A percentile compares a stretch with the other conserved stretches of the same genome.
Conservation (phyloP, 495 filamentous ascomycete species). For the Physcia stellaris region DNA sequence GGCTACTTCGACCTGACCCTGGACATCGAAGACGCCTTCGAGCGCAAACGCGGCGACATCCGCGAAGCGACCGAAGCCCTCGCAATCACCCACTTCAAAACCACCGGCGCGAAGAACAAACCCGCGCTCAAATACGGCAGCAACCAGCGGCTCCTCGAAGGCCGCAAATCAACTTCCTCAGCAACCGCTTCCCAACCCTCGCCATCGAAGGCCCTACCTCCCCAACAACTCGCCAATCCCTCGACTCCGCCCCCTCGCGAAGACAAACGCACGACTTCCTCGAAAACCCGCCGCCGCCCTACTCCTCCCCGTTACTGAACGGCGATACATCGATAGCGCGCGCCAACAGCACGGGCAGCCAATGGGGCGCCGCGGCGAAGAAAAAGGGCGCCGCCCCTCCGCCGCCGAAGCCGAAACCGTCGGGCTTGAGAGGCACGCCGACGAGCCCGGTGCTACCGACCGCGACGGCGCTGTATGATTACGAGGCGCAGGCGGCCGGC, state of each 20-base stretch:
- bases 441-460: slow-evolving; percentile 43
- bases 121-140: slow-evolving; percentile 35
- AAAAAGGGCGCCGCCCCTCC: slow-evolving; percentile 74
- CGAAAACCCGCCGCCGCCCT: slow-evolving; percentile 59
- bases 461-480: slow-evolving; percentile 81
- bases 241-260: slow-evolving; percentile 16
- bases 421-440: slow-evolving; percentile 50
- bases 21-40: slow-evolving; percentile 82
- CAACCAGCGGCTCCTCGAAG: slow-evolving; percentile 25
- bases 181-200: slow-evolving; percentile 15
- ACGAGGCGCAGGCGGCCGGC: slow-evolving; percentile 87
- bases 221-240: slow-evolving; percentile 4
- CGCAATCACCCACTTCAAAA: slow-evolving; percentile 72
- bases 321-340: slow-evolving; percentile 25
- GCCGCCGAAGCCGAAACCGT: slow-evolving; percentile 84
- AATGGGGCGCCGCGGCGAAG: slow-evolving; percentile 52
- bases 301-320: slow-evolving; percentile 26
- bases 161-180: too few species aligned
- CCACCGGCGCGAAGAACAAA: slow-evolving; percentile 50
- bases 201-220: slow-evolving; percentile 16
- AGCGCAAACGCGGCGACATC: slow-evolving; percentile 73
- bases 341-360: slow-evolving; percentile 43
- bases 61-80: slow-evolving; percentile 72
- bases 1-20: slow-evolving; percentile 89
- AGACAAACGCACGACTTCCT: slow-evolving; percentile 33